Evolutionary conservation across 192 early-diverging fungal genomes (phyloP).

Genomic region (Allomyces macrogynus): DNA sequence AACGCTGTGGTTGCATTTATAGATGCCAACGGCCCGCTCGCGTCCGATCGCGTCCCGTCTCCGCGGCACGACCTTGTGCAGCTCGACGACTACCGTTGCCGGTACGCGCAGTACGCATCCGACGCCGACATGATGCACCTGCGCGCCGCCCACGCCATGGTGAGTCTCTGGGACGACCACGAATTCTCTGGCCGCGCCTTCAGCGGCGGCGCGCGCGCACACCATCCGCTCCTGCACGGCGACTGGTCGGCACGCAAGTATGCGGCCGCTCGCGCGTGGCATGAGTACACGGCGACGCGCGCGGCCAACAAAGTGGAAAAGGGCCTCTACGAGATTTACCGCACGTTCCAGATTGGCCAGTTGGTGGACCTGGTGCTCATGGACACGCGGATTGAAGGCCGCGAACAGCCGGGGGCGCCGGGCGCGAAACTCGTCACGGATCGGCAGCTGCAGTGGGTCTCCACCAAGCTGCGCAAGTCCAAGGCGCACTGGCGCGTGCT

Average conservation of each 20-base stretch:
- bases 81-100: conserved; percentile 14
- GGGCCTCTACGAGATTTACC: conserved; percentile 11
- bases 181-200: conserved; percentile 17
- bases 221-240: background rate
- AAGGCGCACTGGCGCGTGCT: conserved; percentile 14
- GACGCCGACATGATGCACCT: conserved; percentile 15
- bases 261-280: conserved; percentile 19
- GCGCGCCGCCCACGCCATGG: conserved; percentile 11
- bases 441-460: conserved; percentile 12
- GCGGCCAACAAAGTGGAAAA: conserved; percentile 1
- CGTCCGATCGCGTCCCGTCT: conserved; percentile 10
- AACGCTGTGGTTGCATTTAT: too few species aligned
- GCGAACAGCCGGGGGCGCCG: background rate
- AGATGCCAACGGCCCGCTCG: too few species aligned
- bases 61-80: conserved; percentile 9
- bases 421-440: background rate
- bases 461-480: conserved; percentile 7
- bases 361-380: conserved; percentile 20
- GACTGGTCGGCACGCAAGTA: conserved; percentile 8
- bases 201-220: conserved; percentile 1
- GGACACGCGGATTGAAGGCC: conserved; percentile 18
- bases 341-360: conserved; percentile 15
- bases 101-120: conserved; percentile 19
- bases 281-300: conserved; percentile 21
- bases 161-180: conserved; percentile 19